Evolutionary conservation across 176 grass and related monocot genomes (phyloP).

Genomic region (Avena atlantica): DNA sequence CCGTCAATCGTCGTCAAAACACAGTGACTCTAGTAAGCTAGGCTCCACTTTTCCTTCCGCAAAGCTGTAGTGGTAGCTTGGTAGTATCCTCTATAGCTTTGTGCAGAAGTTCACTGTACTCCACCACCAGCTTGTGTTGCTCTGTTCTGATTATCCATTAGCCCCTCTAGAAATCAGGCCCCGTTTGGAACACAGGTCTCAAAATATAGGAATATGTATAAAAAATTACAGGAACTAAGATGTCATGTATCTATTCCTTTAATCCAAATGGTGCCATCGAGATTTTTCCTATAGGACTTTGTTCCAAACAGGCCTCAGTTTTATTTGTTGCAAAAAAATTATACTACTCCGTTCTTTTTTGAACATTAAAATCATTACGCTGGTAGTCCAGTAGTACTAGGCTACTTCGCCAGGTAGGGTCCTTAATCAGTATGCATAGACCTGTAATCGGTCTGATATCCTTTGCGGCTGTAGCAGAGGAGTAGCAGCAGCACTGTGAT

Average conservation of each 20-base stretch:
- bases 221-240: no score
- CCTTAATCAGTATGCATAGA: not conserved
- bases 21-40: not conserved
- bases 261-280: no score
- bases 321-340: not conserved
- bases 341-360: not conserved
- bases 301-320: not conserved
- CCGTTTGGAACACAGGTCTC: no score
- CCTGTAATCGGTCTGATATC: not conserved
- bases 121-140: not conserved
- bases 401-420: no score
- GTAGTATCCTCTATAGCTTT: not conserved
- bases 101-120: not conserved
- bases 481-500: not conserved
- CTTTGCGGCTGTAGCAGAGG: conserved; percentile 9
- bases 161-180: no score
- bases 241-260: no score
- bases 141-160: not conserved
- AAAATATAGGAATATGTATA: no score
- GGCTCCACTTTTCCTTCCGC: not conserved
- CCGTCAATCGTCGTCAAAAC: conserved; percentile 17
- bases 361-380: no score
- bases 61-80: not conserved
- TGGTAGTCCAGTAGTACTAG: no score
- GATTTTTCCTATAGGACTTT: no score